phyloP scores from a whole-genome alignment of 331 rosid species.

The Pyracantha coccinea region DNA sequence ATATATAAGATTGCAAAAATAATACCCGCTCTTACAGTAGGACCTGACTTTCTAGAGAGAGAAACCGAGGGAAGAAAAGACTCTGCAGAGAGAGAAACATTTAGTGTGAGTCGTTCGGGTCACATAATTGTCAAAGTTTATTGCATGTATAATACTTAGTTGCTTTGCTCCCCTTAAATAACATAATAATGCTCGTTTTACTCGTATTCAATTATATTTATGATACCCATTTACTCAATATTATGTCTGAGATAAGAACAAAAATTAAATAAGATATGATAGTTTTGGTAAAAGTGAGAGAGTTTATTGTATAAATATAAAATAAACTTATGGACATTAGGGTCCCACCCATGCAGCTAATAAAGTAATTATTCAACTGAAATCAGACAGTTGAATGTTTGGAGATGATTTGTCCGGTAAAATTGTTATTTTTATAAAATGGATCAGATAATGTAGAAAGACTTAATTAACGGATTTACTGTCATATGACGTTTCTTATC shows the following conservation, averaged over 20 bases:
- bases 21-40: conserved; percentile 22
- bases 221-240: too few species aligned
- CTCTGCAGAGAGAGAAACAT: background rate
- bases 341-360: background rate
- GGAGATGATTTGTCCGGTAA: background rate
- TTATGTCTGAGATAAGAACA: too few species aligned
- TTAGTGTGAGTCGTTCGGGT: background rate
- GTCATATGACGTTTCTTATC: too few species aligned
- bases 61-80: background rate
- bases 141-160: background rate
- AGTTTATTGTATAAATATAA: background rate
- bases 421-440: background rate
- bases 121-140: background rate
- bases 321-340: background rate
- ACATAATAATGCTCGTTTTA: too few species aligned
- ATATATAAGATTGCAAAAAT: conserved; percentile 22
- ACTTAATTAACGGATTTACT: too few species aligned
- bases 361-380: background rate
- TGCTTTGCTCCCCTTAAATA: too few species aligned
- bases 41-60: conserved; percentile 16
- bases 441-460: too few species aligned
- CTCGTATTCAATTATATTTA: too few species aligned
- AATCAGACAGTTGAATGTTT: background rate
- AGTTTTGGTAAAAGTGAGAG: background rate
- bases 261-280: too few species aligned